A percentile compares a stretch with the other conserved stretches of the same genome.
Conservation (phyloP, 805 yeast species). For the Citeromyces matritensis region DNA sequence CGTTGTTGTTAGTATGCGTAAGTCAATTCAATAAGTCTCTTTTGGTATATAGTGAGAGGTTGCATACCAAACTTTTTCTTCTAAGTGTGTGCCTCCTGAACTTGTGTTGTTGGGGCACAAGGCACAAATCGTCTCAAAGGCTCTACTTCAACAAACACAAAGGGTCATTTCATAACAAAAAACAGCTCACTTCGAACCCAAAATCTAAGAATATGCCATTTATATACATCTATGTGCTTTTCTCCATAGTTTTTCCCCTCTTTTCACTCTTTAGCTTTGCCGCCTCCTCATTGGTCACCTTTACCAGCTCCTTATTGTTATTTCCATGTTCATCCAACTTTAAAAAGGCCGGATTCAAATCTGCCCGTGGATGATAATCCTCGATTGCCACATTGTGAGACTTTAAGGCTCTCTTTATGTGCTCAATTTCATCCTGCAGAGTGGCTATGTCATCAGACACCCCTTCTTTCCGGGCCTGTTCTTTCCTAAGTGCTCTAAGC, state of each 20-base stretch:
- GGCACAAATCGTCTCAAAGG: no score
- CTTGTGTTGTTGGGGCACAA: no score
- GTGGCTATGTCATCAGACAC: slow-evolving; percentile 60
- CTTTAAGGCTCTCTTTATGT: slow-evolving; percentile 30
- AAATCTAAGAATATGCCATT: neutral
- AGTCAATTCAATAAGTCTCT: no score
- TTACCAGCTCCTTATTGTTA: neutral
- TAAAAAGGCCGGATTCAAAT: slow-evolving; percentile 27
- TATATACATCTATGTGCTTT: neutral
- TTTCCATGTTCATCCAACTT: slow-evolving; percentile 15
- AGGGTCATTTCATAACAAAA: no score
- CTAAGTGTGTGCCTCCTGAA: no score
- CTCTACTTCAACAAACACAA: no score
- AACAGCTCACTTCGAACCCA: no score
- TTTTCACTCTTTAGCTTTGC: neutral
- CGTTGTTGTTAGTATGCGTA: no score
- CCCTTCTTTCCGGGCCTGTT: slow-evolving; percentile 40
- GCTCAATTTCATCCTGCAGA: slow-evolving; percentile 56
- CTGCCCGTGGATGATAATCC: slow-evolving; percentile 31
- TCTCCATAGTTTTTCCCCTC: neutral
- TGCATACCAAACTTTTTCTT: no score
- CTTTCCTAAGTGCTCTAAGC: slow-evolving; percentile 51
- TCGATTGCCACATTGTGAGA: slow-evolving; percentile 23
- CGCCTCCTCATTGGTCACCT: slow-evolving; percentile 1
- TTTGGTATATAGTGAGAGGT: no score